Evolutionary conservation across 208 protist species (phyloP), one percentile per base, ranked within the genome.

Genomic region (Acanthamoeba comandoni): DNA sequence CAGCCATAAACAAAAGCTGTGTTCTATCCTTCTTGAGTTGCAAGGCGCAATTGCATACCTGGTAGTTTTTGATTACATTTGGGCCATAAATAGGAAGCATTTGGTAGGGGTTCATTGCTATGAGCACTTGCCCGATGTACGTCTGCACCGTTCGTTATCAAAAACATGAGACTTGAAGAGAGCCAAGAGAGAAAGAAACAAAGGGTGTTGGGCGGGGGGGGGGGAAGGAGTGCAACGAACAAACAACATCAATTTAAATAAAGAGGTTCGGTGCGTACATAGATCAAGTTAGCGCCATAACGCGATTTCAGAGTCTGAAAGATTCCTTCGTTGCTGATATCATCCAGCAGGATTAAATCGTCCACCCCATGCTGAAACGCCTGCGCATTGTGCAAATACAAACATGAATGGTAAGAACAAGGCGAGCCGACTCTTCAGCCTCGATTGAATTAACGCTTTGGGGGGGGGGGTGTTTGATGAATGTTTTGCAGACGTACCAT

Each of bases 81-180:
- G 70, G 70, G 0, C 70, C 70, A n/a, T 75, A 75, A 43, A 75
- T 70, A 24, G 35, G 43, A 84, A 91, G 48, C 73, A 19, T 89
- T 57, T 75, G 91, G 91, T 93, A 98, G 52, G 97, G 97, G 85
- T 98, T 98, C 35, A 98, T 96, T 55, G 94, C 94, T 55, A 98
- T 96, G 15, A 98, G 91, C 35, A 98, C 97, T 39, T 96, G 92
- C 17, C 97, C 96, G 77, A 98, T 97, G 86, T 95, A 96, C 9
- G 97, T 98, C 94, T 98, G 87, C 19, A 80, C 48, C 22, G n/a
- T n/a, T 90, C 73, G 35, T 91, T 17, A 58, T 87, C 19, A 60
- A 94, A 80, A 85, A 85, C 15, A 93, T 17, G 29, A 75, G 67
- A 75, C 17, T 52, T 15, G 35, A 31, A 91, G 35, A 51, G 29